Evolutionary conservation across 2,329 filamentous ascomycete genomes (phyloP), one percentile per base, ranked within the genome.

Genomic region (Aureobasidium leucospermi): DNA sequence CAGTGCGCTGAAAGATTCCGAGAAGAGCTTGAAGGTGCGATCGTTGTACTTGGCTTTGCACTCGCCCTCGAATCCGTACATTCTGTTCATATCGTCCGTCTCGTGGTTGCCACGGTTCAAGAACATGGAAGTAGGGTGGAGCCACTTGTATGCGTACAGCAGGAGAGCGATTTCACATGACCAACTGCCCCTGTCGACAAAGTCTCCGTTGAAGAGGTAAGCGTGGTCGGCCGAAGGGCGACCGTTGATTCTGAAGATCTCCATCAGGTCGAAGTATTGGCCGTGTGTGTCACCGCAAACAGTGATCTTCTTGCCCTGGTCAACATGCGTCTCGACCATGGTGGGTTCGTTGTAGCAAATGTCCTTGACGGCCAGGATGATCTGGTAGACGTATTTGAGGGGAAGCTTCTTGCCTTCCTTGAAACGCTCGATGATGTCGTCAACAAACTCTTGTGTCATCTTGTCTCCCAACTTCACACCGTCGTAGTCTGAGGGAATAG

Each of bases 1-100:
- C 63, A 99, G 78, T 16, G 93, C 92, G 8, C 92, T 96, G 81
- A 99, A 99, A 63, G 91, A 95, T 74, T 99, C 94, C 0, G 93
- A 97, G 78, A 99, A 99, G 46, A 97, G 80, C 76, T 96, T 97
- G 83, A 97, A 99, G 32, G 90, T 84, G 47, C 89, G 87, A 75
- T 96, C 94, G 72, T 90, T 96, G 76, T 99, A 99, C 77, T 99
- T 99, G 67, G 90, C 90, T 74, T 93, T 94, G 80, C 94, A 97
- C 74, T 99, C 94, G 70, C 94, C 94, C 75, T 99, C 94, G 69
- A 99, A 99, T 16, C 94, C 94, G 71, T 99, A 99, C 58, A 94
- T 92, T 65, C 90, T 86, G 80, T 99, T 99, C 94, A 99, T 99
- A 75, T 96, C 93, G 72, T 97, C 93, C 51, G 94, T 97, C 78